A percentile compares a stretch with the other conserved stretches of the same genome.
Conservation (phyloP, 2,329 filamentous ascomycete genomes). For the Sporothrix curviconia region DNA sequence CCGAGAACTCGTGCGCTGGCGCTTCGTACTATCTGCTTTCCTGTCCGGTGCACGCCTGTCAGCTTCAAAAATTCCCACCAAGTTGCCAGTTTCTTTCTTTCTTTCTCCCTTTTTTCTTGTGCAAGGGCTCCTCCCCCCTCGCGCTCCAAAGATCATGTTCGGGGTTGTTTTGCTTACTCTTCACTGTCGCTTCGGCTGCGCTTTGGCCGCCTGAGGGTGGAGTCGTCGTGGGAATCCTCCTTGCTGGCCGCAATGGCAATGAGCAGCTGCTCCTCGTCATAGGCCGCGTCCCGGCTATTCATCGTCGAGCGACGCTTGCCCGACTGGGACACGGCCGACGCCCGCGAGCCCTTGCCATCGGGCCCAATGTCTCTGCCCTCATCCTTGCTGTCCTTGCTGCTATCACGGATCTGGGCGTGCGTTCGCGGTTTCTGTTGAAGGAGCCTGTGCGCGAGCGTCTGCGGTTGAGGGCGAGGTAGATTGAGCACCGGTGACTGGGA, state of each 20-base stretch:
- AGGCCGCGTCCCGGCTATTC: slow-evolving; percentile 92
- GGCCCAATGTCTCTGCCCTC: slow-evolving; percentile 2
- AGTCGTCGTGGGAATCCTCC: slow-evolving; percentile 60
- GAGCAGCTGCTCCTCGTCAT: slow-evolving; percentile 89
- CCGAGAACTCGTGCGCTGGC: slow-evolving; percentile 74
- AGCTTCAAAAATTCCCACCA: no score
- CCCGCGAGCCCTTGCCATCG: slow-evolving; percentile 34
- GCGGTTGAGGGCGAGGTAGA: slow-evolving; percentile 56
- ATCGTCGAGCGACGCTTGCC: slow-evolving; percentile 90
- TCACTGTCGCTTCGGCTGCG: slow-evolving; percentile 84
- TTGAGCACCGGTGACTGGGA: slow-evolving; percentile 57
- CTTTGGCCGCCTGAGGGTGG: slow-evolving; percentile 61
- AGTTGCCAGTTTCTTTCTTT: no score
- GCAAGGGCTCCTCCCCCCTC: no score
- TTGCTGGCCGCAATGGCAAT: slow-evolving; percentile 94
- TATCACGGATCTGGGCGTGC: slow-evolving; percentile 46
- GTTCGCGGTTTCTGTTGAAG: slow-evolving; percentile 54
- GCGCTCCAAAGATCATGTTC: no score
- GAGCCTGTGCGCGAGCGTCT: slow-evolving; percentile 57
- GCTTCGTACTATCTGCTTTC: slow-evolving; percentile 64
- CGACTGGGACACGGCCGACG: slow-evolving; percentile 45
- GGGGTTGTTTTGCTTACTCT: slow-evolving; percentile 60
- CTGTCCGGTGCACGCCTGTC: slow-evolving; percentile 39
- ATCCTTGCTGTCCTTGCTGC: slow-evolving; percentile 49
- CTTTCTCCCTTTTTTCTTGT: no score